A percentile compares a stretch with the other conserved stretches of the same genome.
Conservation (phyloP, 2,329 filamentous ascomycete species). For the Trichoderma cornu-damae region DNA sequence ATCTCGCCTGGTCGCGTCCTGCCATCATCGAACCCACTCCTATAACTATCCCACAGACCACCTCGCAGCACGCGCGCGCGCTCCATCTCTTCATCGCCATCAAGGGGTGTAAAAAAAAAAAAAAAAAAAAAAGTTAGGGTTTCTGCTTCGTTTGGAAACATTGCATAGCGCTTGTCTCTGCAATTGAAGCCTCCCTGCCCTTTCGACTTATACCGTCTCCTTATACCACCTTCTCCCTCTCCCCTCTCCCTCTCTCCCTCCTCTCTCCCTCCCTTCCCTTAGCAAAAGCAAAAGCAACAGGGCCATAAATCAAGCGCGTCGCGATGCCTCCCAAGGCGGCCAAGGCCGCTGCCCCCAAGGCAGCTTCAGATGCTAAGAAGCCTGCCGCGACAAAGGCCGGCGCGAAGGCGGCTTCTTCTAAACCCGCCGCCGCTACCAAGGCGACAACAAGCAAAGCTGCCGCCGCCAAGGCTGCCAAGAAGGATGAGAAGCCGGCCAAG, state of each 20-base stretch:
- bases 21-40: conserved; percentile 15
- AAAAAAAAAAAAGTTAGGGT: not conserved
- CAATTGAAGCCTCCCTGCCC: conserved; percentile 3
- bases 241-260: not conserved
- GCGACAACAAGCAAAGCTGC: conserved; percentile 28
- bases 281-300: not conserved
- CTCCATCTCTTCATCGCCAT: not conserved
- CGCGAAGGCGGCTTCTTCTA: conserved; percentile 20
- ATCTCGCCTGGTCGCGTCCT: conserved; percentile 20
- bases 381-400: conserved; percentile 19
- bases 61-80: conserved; percentile 6
- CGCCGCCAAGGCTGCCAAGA: conserved; percentile 26
- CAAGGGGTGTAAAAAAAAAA: too few species aligned
- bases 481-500: conserved; percentile 19
- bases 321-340: conserved; percentile 32
- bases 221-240: not conserved
- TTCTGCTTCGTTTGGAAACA: not conserved
- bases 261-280: not conserved
- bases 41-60: conserved; percentile 16
- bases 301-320: conserved; percentile 21
- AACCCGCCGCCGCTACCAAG: conserved; percentile 24
- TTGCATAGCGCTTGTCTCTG: not conserved
- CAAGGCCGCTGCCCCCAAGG: conserved; percentile 23
- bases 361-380: conserved; percentile 26
- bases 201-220: too few species aligned